These are phyloP conservation scores for Cryptosporidium ryanae DNA, from an alignment of 169 alveolate species.

Conservation along the genomic window DNA sequence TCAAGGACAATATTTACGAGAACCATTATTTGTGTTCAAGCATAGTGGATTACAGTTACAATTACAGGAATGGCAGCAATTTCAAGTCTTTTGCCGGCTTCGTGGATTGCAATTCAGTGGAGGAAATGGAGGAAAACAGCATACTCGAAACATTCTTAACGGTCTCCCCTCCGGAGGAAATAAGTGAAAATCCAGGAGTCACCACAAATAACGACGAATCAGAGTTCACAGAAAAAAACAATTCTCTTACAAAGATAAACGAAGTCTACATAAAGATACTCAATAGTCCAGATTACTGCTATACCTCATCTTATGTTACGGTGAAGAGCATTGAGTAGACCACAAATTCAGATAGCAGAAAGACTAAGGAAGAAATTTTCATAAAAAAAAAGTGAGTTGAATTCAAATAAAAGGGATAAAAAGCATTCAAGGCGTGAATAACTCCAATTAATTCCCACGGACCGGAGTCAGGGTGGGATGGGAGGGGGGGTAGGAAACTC, in stretches of 20 bases:
- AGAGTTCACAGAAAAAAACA: background rate
- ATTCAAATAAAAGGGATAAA: too few relatives aligned
- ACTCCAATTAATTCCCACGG: too few relatives aligned
- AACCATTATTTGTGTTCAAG: too few relatives aligned
- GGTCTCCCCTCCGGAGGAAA: too few relatives aligned
- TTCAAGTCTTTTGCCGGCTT: background rate
- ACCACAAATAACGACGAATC: background rate
- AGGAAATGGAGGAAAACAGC: background rate
- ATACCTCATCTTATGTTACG: conserved; percentile 34
- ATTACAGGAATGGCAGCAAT: background rate
- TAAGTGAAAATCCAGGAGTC: too few relatives aligned
- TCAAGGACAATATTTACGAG: too few relatives aligned
- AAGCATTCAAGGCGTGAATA: too few relatives aligned
- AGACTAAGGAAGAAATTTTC: too few relatives aligned
- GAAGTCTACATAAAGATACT: background rate
- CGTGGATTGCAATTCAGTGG: background rate
- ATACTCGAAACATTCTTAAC: background rate
- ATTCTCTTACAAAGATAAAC: background rate
- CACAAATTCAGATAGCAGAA: background rate
- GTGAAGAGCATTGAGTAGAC: conserved; percentile 29
- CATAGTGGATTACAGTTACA: too few relatives aligned
- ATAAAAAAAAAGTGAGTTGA: too few relatives aligned
- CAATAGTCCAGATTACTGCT: conserved; percentile 13
- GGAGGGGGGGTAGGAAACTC: too few relatives aligned
- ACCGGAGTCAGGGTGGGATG: too few relatives aligned